Conservation (phyloP, 2,329 filamentous ascomycete species). For the Aspergillus sp. region DNA sequence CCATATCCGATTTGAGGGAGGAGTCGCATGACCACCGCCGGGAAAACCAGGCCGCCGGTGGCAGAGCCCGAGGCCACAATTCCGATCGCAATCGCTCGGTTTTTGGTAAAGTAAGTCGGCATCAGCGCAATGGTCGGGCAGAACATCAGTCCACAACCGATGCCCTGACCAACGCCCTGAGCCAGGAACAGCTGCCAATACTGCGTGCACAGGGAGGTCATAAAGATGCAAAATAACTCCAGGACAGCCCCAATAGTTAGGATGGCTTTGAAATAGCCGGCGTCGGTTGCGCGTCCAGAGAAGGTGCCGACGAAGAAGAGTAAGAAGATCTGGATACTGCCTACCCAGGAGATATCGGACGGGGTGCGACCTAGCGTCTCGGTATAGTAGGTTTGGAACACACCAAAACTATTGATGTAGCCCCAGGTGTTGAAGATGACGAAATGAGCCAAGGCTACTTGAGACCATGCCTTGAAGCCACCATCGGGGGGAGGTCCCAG, state of each 20-base stretch:
- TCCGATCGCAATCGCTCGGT: slow-evolving; percentile 62
- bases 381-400: slow-evolving; percentile 58
- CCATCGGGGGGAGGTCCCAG: slow-evolving; percentile 51
- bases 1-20: slow-evolving; percentile 63
- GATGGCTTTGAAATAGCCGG: slow-evolving; percentile 52
- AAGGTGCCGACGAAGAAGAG: slow-evolving; percentile 56
- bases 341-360: slow-evolving; percentile 56
- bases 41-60: slow-evolving; percentile 66
- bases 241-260: slow-evolving; percentile 47
- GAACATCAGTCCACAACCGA: slow-evolving; percentile 59
- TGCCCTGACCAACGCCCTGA: slow-evolving; percentile 60
- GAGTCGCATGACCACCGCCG: slow-evolving; percentile 58
- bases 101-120: slow-evolving; percentile 63
- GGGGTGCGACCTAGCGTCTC: slow-evolving; percentile 44
- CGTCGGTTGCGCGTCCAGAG: slow-evolving; percentile 55
- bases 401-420: slow-evolving; percentile 58
- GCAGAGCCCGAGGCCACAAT: slow-evolving; percentile 62
- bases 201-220: slow-evolving; percentile 50
- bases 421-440: slow-evolving; percentile 62
- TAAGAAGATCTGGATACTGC: slow-evolving; percentile 54
- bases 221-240: slow-evolving; percentile 53
- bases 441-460: slow-evolving; percentile 55
- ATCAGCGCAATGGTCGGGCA: slow-evolving; percentile 57
- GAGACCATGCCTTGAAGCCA: slow-evolving; percentile 58
- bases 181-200: slow-evolving; percentile 55